A percentile compares a stretch with the other conserved stretches of the same genome.
Evolutionary conservation across 179 eudicot species (phyloP).

Genomic region (Drosera spatulata): DNA sequence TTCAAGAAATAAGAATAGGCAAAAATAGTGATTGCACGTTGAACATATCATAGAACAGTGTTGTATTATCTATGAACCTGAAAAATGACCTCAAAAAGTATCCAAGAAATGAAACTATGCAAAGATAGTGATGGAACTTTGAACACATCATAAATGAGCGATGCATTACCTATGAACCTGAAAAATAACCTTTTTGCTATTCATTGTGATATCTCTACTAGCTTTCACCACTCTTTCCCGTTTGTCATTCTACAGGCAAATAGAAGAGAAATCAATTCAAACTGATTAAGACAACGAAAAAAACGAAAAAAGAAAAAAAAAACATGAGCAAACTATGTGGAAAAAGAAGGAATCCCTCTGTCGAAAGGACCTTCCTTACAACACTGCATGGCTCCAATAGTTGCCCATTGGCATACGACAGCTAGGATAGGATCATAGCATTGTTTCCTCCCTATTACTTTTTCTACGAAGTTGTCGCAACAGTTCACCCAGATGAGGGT

Average conservation of each 20-base stretch:
- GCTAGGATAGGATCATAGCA: no score
- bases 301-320: no score
- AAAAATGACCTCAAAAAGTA: no score
- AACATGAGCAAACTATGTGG: background rate
- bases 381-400: background rate
- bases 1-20: no score
- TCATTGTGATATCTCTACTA: constrained; percentile 88
- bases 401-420: background rate
- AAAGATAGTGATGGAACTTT: background rate
- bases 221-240: constrained; percentile 93
- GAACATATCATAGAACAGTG: no score
- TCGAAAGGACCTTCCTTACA: background rate
- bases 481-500: no score
- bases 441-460: no score
- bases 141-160: background rate
- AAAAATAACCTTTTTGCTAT: constrained; percentile 95
- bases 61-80: no score
- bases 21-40: no score
- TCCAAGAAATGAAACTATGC: no score
- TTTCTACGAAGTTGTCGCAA: no score
- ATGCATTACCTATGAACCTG: constrained; percentile 83
- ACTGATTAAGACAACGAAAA: no score
- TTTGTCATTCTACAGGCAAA: constrained; percentile 65
- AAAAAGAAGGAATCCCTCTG: background rate
- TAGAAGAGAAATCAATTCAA: background rate